Percentiles rank a stretch among this genome's conserved stretches.
Conservation (phyloP, 768 basidiomycete species). For the Trametes coccinea region DNA sequence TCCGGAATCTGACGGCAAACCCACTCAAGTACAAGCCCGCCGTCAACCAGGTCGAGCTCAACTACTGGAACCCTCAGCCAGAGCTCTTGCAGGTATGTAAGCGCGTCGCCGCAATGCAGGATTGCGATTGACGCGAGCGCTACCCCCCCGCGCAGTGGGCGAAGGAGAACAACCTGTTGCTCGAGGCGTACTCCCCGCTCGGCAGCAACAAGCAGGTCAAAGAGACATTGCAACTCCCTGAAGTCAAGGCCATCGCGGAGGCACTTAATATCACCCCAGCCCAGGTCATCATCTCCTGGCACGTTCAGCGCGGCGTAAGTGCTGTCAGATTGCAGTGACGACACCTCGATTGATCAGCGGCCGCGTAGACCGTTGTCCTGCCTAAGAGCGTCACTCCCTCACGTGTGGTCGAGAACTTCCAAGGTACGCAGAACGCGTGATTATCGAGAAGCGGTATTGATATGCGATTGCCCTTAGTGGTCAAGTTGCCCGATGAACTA, state of each 20-base stretch:
- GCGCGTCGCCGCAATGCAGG: too few species aligned
- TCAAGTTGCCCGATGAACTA: constrained; percentile 38
- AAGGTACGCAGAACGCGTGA: constrained; percentile 40
- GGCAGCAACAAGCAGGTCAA: constrained; percentile 62
- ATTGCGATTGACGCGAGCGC: background rate
- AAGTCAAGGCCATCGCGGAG: constrained; percentile 58
- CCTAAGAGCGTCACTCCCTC: constrained; percentile 77
- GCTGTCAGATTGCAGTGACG: background rate
- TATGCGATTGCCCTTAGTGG: constrained; percentile 26
- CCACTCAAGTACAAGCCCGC: constrained; percentile 60
- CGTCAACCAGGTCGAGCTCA: constrained; percentile 82
- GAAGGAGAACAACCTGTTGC: constrained; percentile 59
- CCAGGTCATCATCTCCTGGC: constrained; percentile 75
- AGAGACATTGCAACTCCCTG: constrained; percentile 57
- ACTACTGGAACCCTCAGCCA: constrained; percentile 74
- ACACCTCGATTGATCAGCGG: background rate
- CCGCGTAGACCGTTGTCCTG: constrained; percentile 59
- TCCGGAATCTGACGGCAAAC: constrained; percentile 64
- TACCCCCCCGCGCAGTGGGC: constrained; percentile 53
- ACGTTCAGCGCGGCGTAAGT: constrained; percentile 71
- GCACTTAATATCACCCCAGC: constrained; percentile 72
- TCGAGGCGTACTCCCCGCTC: constrained; percentile 78
- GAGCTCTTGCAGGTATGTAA: constrained; percentile 61
- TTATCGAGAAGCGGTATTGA: background rate
- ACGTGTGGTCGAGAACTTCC: constrained; percentile 68